These are phyloP conservation scores for Fragaria ananassa DNA, from an alignment of 306 rosid species.

Conservation along the genomic window DNA sequence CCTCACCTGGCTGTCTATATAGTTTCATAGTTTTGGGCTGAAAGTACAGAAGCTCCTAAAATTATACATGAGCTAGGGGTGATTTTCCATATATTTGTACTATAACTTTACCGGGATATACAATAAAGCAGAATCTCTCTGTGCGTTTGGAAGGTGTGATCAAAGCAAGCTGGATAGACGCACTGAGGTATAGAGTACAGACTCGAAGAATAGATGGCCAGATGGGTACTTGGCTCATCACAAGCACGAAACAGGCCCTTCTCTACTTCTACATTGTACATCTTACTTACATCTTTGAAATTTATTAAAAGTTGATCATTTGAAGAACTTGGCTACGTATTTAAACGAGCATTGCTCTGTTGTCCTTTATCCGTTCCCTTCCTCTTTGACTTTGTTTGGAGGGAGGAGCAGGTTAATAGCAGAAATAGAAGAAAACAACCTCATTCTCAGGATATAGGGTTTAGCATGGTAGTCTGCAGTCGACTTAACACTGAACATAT, in stretches of 20 bases:
- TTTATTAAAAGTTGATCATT: not conserved
- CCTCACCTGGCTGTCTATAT: conserved; percentile 12
- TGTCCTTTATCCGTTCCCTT: not conserved
- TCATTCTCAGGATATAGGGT: too few species aligned
- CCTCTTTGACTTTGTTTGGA: too few species aligned
- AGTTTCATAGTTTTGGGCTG: conserved; percentile 4
- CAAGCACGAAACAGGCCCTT: not conserved
- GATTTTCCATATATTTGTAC: conserved; percentile 16
- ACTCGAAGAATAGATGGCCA: not conserved
- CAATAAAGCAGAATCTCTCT: conserved; percentile 8
- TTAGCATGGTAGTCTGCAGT: too few species aligned
- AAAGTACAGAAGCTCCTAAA: conserved; percentile 13
- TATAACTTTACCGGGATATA: conserved; percentile 12
- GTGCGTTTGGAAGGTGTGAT: not conserved
- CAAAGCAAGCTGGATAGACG: not conserved
- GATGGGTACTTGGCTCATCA: not conserved
- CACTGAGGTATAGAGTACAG: not conserved
- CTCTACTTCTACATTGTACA: not conserved
- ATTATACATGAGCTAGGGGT: conserved; percentile 10
- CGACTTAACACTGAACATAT: too few species aligned
- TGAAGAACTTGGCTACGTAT: too few species aligned
- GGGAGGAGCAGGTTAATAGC: too few species aligned
- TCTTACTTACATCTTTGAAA: not conserved
- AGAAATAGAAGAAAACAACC: too few species aligned
- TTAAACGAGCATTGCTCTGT: too few species aligned